Conservation (phyloP, 2,329 filamentous ascomycete genomes). For the Seiridium unicorne region DNA sequence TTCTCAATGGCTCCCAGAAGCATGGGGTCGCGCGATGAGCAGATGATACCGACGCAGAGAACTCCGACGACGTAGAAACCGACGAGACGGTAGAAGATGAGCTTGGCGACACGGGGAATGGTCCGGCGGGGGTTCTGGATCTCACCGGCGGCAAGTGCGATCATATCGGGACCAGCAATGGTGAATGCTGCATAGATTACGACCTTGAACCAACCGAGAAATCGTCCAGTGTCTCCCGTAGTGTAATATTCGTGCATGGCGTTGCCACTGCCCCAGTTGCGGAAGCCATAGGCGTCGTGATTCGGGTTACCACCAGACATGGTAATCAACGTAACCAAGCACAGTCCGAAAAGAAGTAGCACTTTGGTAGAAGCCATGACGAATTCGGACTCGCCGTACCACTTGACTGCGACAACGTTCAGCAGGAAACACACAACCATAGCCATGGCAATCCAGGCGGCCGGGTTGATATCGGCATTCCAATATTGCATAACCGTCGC, state of each 20-base stretch:
- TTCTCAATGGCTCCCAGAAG: conserved; percentile 53
- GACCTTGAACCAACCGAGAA: conserved; percentile 45
- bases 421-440: conserved; percentile 43
- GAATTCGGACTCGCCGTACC: conserved; percentile 43
- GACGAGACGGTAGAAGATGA: conserved; percentile 62
- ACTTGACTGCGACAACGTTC: conserved; percentile 45
- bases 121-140: conserved; percentile 54
- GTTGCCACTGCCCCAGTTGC: conserved; percentile 36
- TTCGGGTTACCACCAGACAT: conserved; percentile 63
- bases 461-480: conserved; percentile 39
- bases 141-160: conserved; percentile 41
- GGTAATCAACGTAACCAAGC: conserved; percentile 59
- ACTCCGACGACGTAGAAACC: conserved; percentile 62
- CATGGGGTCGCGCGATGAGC: conserved; percentile 56
- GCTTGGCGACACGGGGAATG: conserved; percentile 60
- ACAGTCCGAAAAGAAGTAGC: conserved; percentile 49
- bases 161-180: conserved; percentile 55
- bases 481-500: conserved; percentile 44
- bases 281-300: conserved; percentile 53
- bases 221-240: conserved; percentile 50
- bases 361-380: conserved; percentile 58
- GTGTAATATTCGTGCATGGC: conserved; percentile 13
- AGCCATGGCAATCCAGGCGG: conserved; percentile 48
- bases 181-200: conserved; percentile 61
- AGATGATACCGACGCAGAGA: conserved; percentile 55